phyloP scores from a whole-genome alignment of 2,329 filamentous ascomycete species.

The Ampelomyces quisqualis region DNA sequence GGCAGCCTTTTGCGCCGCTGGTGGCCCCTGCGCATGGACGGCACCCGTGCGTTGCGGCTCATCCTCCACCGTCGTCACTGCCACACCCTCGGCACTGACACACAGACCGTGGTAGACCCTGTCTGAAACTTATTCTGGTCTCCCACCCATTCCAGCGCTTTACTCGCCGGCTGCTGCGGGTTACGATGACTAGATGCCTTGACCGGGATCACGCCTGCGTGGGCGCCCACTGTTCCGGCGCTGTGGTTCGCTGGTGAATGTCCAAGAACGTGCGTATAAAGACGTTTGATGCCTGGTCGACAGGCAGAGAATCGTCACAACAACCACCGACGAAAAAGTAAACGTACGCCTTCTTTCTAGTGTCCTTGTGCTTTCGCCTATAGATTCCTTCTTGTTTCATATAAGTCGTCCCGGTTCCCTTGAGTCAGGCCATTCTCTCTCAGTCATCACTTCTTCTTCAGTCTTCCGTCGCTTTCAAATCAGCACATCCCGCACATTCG shows the following conservation, averaged over 20 bases:
- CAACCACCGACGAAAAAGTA: conserved; percentile 11
- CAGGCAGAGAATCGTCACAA: conserved; percentile 18
- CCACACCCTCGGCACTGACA: conserved; percentile 19
- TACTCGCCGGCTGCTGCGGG: conserved; percentile 18
- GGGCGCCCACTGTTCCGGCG: conserved; percentile 12
- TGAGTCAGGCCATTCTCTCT: conserved; percentile 5
- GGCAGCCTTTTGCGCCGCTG: conserved; percentile 1
- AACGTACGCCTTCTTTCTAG: conserved; percentile 12
- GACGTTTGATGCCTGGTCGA: conserved; percentile 30
- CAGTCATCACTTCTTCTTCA: conserved; percentile 15
- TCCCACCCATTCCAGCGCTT: conserved; percentile 8
- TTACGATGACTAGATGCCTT: conserved; percentile 33
- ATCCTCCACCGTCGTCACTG: conserved; percentile 16
- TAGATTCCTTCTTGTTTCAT: conserved; percentile 9
- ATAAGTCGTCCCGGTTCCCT: conserved; percentile 11
- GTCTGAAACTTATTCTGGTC: conserved; percentile 31
- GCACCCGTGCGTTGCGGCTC: conserved; percentile 24
- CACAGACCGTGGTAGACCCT: conserved; percentile 26
- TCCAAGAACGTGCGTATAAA: conserved; percentile 29
- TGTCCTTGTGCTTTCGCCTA: conserved; percentile 10
- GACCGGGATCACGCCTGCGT: conserved; percentile 13
- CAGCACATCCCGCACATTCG: neutral
- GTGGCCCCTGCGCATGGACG: conserved; percentile 2
- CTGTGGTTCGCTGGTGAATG: conserved; percentile 17
- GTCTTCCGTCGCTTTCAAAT: conserved; percentile 12